phyloP scores from a whole-genome alignment of 2,329 filamentous ascomycete species.

The Pleochaeta shiraiana region DNA sequence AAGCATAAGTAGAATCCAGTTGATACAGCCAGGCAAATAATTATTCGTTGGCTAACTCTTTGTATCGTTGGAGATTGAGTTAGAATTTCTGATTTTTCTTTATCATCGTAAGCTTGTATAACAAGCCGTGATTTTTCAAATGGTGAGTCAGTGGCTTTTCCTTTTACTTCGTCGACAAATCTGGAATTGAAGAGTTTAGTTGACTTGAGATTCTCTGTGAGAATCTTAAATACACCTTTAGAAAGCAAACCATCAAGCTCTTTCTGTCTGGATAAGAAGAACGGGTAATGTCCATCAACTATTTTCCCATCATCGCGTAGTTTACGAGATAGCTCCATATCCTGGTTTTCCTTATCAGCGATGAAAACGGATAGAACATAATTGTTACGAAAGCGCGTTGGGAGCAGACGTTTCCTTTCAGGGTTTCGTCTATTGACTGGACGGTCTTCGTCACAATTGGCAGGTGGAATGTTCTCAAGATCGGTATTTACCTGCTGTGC shows the following conservation, averaged over 20 bases:
- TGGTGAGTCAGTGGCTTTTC: slow-evolving; percentile 1
- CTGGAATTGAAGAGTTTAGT: slow-evolving; percentile 5
- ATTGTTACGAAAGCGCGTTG: too few relatives aligned
- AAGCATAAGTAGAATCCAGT: neutral
- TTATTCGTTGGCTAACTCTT: slow-evolving; percentile 5
- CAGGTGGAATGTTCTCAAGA: too few relatives aligned
- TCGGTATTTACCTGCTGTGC: too few relatives aligned
- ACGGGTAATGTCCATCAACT: neutral
- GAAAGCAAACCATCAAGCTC: slow-evolving; percentile 2
- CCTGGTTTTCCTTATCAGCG: too few relatives aligned
- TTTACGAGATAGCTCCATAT: neutral
- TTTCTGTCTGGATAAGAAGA: neutral
- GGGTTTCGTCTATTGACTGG: too few relatives aligned
- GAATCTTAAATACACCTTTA: neutral
- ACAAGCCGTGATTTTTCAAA: slow-evolving; percentile 8
- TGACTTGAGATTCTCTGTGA: neutral
- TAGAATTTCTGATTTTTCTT: neutral
- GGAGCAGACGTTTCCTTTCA: too few relatives aligned
- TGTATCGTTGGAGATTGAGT: slow-evolving; percentile 8
- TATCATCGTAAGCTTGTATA: slow-evolving; percentile 8
- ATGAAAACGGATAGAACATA: neutral
- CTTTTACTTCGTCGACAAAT: slow-evolving; percentile 8
- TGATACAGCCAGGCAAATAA: slow-evolving; percentile 5
- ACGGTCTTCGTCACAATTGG: too few relatives aligned
- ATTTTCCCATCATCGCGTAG: neutral